Conservation (phyloP, 176 grass and related monocot genomes). For the Lolium perenne region DNA sequence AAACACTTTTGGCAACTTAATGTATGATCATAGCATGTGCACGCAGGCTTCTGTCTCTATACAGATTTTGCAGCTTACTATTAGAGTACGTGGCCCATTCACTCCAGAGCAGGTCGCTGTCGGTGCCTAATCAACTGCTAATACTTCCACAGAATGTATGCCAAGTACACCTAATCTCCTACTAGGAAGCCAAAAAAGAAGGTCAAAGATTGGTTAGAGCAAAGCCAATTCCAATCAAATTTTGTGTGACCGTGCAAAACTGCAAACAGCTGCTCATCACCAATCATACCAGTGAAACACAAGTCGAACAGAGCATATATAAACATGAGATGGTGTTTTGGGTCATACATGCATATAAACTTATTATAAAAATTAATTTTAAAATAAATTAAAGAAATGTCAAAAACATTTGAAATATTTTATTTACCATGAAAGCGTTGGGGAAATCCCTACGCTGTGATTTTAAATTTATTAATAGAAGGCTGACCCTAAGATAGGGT, state of each 20-base stretch:
- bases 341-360: too few species aligned
- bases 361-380: too few species aligned
- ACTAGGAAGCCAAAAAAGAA: constrained; percentile 12
- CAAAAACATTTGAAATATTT: too few species aligned
- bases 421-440: too few species aligned
- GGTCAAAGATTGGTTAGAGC: neutral
- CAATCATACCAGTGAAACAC: neutral
- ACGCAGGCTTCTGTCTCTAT: neutral
- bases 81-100: neutral
- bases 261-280: neutral
- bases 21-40: constrained; percentile 26
- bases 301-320: neutral
- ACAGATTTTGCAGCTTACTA: neutral
- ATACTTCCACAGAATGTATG: neutral
- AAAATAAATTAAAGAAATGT: too few species aligned
- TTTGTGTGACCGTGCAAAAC: neutral
- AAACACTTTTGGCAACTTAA: constrained; percentile 14
- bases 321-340: too few species aligned
- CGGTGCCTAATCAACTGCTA: neutral
- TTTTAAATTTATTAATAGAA: too few species aligned
- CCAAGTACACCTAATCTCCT: constrained; percentile 25
- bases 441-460: too few species aligned
- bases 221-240: neutral
- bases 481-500: too few species aligned
- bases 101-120: neutral